phyloP scores from a whole-genome alignment of 805 yeast genomes.

The Starmerella sirachaensis region DNA sequence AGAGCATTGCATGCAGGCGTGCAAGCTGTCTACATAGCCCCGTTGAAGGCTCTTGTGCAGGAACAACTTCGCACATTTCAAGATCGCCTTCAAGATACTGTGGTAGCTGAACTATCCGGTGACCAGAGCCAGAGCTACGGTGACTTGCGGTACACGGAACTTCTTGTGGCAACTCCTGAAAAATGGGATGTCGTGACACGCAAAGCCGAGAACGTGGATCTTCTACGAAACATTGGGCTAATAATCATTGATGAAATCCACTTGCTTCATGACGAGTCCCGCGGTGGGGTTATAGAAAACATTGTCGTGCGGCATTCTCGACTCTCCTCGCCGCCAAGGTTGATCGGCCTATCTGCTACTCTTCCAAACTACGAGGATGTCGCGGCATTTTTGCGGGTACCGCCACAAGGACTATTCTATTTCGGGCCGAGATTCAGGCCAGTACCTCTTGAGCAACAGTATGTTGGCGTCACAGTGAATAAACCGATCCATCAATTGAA shows the following conservation, averaged over 20 bases:
- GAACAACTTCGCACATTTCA: conserved; percentile 84
- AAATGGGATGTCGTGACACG: conserved; percentile 95
- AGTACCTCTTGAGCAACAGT: conserved; percentile 81
- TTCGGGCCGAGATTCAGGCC: conserved; percentile 82
- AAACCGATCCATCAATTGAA: conserved; percentile 62
- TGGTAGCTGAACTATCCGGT: conserved; percentile 81
- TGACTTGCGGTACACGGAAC: conserved; percentile 67
- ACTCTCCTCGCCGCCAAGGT: conserved; percentile 34
- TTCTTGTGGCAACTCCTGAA: conserved; percentile 89
- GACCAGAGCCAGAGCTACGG: conserved; percentile 66
- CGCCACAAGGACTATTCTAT: conserved; percentile 47
- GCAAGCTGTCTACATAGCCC: conserved; percentile 82
- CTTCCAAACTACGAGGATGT: conserved; percentile 83
- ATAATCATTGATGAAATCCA: conserved; percentile 88
- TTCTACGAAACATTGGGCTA: conserved; percentile 51
- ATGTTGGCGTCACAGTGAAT: conserved; percentile 75
- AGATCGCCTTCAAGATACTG: conserved; percentile 54
- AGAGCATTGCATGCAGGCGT: conserved; percentile 48
- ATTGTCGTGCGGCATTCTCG: conserved; percentile 66
- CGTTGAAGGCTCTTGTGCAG: conserved; percentile 86
- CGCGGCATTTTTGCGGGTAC: conserved; percentile 65
- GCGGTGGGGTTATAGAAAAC: conserved; percentile 90
- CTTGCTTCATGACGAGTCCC: conserved; percentile 66
- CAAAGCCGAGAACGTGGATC: conserved; percentile 56
- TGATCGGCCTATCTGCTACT: conserved; percentile 86